Evolutionary conservation across 2,329 filamentous ascomycete species (phyloP).

Genomic region (Aspergillus pseudoglaucus): DNA sequence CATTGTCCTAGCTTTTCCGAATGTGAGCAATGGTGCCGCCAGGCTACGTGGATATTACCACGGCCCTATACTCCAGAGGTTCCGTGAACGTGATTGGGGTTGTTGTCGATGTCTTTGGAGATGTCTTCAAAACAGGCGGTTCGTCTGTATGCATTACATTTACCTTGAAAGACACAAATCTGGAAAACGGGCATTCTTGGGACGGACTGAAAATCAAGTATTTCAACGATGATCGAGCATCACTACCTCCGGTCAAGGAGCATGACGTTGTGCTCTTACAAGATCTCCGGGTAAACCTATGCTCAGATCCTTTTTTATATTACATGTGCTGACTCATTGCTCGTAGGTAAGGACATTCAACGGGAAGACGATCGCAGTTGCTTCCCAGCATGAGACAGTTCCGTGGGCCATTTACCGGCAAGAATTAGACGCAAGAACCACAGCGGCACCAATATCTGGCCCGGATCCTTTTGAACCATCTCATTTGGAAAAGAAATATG

Average conservation of each 20-base stretch:
- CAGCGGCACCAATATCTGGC: conserved; percentile 19
- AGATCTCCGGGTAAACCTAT: conserved; percentile 45
- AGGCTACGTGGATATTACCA: conserved; percentile 42
- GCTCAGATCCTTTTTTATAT: background rate
- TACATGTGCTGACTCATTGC: conserved; percentile 7
- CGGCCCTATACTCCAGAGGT: conserved; percentile 32
- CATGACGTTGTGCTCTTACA: conserved; percentile 63
- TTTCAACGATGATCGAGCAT: conserved; percentile 47
- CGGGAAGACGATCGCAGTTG: conserved; percentile 19
- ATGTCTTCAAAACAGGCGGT: conserved; percentile 45
- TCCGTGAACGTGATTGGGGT: conserved; percentile 61
- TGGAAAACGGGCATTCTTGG: conserved; percentile 39
- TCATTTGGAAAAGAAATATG: conserved; percentile 23
- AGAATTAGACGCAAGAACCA: conserved; percentile 14
- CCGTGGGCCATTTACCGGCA: conserved; percentile 32
- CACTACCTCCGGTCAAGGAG: conserved; percentile 40
- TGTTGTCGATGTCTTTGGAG: conserved; percentile 56
- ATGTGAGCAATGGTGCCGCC: background rate
- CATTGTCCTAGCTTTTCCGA: background rate
- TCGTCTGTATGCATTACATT: conserved; percentile 57
- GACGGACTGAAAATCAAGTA: conserved; percentile 48
- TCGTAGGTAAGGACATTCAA: conserved; percentile 16
- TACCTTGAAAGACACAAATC: conserved; percentile 52
- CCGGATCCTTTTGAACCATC: conserved; percentile 21
- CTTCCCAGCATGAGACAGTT: conserved; percentile 18